These are phyloP conservation scores for Hygrocybe punicea DNA, from an alignment of 768 basidiomycete species.

Conservation along the genomic window DNA sequence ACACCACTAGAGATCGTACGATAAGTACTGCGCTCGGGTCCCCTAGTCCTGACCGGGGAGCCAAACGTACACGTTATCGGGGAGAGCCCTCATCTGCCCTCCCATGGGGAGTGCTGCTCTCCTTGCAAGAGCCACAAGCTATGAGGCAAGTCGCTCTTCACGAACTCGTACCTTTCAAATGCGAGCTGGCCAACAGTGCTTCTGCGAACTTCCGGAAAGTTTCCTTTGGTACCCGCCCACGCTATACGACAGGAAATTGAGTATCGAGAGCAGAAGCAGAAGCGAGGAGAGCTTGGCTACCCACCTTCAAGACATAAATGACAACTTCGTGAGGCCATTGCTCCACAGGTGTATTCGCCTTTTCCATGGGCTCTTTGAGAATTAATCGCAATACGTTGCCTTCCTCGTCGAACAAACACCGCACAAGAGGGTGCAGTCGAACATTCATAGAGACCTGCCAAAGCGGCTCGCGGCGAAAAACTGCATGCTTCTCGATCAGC, in stretches of 20 bases:
- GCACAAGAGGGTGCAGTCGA: constrained; percentile 50
- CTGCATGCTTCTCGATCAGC: constrained; percentile 33
- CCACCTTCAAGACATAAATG: constrained; percentile 64
- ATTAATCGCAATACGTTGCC: constrained; percentile 56
- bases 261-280: not conserved
- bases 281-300: not conserved
- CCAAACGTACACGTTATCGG: too few relatives aligned
- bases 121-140: too few relatives aligned
- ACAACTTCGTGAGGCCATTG: constrained; percentile 43
- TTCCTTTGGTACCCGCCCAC: constrained; percentile 46
- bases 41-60: too few relatives aligned
- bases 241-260: constrained; percentile 25
- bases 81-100: too few relatives aligned
- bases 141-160: too few relatives aligned
- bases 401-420: constrained; percentile 54
- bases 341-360: constrained; percentile 22
- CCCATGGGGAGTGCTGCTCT: too few relatives aligned
- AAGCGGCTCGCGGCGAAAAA: constrained; percentile 68
- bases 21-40: too few relatives aligned
- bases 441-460: constrained; percentile 71
- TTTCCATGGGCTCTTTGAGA: constrained; percentile 45
- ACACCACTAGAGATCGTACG: too few relatives aligned
- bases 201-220: constrained; percentile 55
- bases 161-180: constrained; percentile 15
- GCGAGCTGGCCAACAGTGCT: constrained; percentile 40